Evolutionary conservation across 2,329 filamentous ascomycete species (phyloP), one percentile per base, ranked within the genome.

Genomic region (Paecilomyces formosus): DNA sequence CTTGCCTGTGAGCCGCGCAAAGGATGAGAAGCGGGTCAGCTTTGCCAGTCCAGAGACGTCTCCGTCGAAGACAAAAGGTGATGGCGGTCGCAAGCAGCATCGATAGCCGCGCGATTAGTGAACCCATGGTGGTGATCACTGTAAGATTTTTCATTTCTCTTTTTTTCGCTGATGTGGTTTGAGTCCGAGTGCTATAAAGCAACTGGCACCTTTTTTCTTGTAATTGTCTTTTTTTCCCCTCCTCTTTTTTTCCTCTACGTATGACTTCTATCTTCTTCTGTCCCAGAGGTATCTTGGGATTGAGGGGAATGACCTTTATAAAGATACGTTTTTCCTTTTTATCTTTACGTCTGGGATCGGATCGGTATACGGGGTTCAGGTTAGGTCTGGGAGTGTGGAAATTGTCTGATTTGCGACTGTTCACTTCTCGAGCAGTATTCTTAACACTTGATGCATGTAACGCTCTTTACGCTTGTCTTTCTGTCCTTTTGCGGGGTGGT

Each of bases 1-100:
- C 21, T 62, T 67, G 3, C 61, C 67, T 6, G 60, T 72, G 55
- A 67, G 66, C 13, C 66, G 67, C 33, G 62, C 66, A 50, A 67
- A 68, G 56, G 70, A 75, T 26, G 71, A 72, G 58, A 71, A 71
- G 58, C 75, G 68, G 9, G 72, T 73, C 53, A 72, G 67, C 60
- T 76, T 76, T 60, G 68, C 69, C 24, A 72, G 66, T 58, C 69
- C 74, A 8, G 66, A 66, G 24, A 63, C 70, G n/a, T 71, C 69
- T 49, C 61, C 68, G 1, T 61, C 60, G 15, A 69, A 72, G 53
- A 49, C 63, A 12, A 71, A 70, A 57, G 68, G 69, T 55, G 63
- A 68, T 15, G 55, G 62, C 49, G 62, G 62, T 53, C 65, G 61
- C 35, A 72, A 70, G 58, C 62, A 63, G 31, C 59, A 54, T 54